These are phyloP conservation scores for Hondaea fermentalgiana DNA, from an alignment of 108 stramenopile genomes.

Conservation along the genomic window DNA sequence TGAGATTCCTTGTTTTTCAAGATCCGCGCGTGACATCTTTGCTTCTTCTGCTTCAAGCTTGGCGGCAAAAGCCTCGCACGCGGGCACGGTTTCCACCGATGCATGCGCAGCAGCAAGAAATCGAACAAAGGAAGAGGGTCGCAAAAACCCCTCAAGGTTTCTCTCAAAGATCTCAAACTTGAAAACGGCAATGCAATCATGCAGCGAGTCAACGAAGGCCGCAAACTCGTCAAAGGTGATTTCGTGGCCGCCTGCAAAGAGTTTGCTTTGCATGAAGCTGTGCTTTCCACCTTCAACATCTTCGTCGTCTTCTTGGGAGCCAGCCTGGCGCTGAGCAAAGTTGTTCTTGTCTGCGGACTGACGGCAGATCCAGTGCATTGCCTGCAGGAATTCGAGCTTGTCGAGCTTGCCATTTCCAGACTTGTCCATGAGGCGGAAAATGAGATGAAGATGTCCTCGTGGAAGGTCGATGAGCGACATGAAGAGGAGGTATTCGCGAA, in stretches of 20 bases:
- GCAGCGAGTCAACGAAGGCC: not conserved
- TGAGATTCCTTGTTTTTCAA: not conserved
- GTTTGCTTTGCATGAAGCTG: not conserved
- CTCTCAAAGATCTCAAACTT: not conserved
- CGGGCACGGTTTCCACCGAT: not conserved
- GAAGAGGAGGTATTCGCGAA: not conserved
- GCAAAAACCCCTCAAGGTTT: not conserved
- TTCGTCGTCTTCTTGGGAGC: not conserved
- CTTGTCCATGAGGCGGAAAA: constrained; percentile 6
- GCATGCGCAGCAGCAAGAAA: constrained; percentile 1
- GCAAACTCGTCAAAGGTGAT: not conserved
- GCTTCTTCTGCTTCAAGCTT: not conserved
- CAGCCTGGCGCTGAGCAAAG: not conserved
- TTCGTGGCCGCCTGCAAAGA: not conserved
- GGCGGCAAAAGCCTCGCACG: not conserved
- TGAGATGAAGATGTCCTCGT: not conserved
- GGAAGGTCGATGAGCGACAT: not conserved
- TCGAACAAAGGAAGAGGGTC: not conserved
- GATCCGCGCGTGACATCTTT: not conserved
- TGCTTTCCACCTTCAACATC: not conserved
- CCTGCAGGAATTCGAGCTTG: not conserved
- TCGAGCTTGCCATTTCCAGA: not conserved
- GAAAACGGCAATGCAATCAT: not conserved
- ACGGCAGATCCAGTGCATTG: not conserved
- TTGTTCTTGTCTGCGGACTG: not conserved